Evolutionary conservation across 164 flowering plant species (phyloP).

Genomic region (Stephania yunnanensis): DNA sequence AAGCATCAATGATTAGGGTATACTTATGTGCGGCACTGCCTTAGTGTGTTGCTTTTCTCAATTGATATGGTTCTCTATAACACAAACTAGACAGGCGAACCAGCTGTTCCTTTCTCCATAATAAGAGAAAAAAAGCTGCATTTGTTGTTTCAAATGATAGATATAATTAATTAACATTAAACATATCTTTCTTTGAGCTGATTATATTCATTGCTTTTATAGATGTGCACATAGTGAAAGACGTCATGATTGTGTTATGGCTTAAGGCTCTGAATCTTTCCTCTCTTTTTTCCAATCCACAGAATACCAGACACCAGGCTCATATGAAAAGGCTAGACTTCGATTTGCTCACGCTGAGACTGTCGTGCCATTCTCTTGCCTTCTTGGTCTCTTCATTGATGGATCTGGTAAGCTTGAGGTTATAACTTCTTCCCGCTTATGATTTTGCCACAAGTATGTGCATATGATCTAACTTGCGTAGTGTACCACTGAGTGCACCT

Average conservation of each 20-base stretch:
- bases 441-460: background rate
- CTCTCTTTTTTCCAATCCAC: background rate
- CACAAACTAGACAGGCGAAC: too few species aligned
- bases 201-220: too few species aligned
- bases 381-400: conserved; percentile 87
- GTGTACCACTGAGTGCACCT: background rate
- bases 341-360: conserved; percentile 98
- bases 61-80: background rate
- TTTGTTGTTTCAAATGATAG: too few species aligned
- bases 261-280: conserved; percentile 1
- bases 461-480: background rate
- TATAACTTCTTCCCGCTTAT: background rate
- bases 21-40: background rate
- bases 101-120: background rate
- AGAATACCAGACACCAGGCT: conserved; percentile 66
- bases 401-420: conserved; percentile 51
- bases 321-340: conserved; percentile 85
- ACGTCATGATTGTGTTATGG: background rate
- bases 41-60: background rate
- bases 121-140: too few species aligned
- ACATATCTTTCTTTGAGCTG: background rate
- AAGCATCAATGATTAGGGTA: background rate
- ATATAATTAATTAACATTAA: too few species aligned
- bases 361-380: conserved; percentile 88
- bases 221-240: background rate